Base-by-base conservation (phyloP, 1,284 basidiomycete genomes). In the Cryptococcus hybrid region DNA sequence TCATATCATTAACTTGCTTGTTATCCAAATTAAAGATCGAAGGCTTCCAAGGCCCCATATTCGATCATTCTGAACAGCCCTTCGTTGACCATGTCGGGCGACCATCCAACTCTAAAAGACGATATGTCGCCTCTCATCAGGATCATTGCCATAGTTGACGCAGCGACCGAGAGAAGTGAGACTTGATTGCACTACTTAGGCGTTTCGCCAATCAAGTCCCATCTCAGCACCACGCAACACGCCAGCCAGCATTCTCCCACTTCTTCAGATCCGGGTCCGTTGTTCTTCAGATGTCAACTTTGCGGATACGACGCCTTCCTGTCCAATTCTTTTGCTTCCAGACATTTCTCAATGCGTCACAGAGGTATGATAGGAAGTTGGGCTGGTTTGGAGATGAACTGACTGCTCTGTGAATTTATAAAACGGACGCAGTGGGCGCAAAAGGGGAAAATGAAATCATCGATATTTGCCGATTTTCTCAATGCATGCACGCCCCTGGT, bases 31-130 rank as follows among this genome's bases (percentile, higher is more conserved):
- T n/a, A 40, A 12, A 15, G 8, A 42, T 43, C 12, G 13, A 38
- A 13, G 11, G 69, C 73, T 65, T 63, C 76, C 75, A 76, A 74
- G 5, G 72, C 70, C 3, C 69, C 72, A 54, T 75, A 76, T 60
- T 77, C 75, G 47, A 77, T 68, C 15, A 74, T 71, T 40, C 75
- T 65, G 56, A 75, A 77, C 45, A 75, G 58, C 13, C 48, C 59
- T 34, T 74, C 72, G 57, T 77, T 67, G 34, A 57, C 46, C 47
- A 75, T 48, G 30, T 67, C 62, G 1, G 61, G 58, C 3, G 63
- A 63, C 64, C 68, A 74, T 0, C 69, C 68, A 13, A 76, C 66
- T 1, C 74, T 77, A 50, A 1, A 4, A 36, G 30, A 15, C 37
- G n/a, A 37, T 6, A 56, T 30, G 55, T 50, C 37, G 39, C 8